These are phyloP conservation scores for Fusarium subglutinans DNA, from an alignment of 2,329 filamentous ascomycete genomes.

Conservation along the genomic window DNA sequence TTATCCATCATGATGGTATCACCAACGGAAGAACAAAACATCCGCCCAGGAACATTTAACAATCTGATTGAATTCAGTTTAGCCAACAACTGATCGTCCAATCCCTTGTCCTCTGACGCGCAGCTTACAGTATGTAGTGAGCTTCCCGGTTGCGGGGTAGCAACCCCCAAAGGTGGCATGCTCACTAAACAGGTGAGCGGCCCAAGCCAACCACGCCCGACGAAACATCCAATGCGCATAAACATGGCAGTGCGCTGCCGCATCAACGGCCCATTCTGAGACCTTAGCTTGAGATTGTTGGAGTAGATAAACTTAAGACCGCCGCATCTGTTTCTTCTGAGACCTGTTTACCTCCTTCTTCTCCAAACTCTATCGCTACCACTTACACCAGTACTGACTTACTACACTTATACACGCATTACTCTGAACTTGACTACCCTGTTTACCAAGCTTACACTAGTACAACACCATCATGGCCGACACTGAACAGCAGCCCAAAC, in stretches of 20 bases:
- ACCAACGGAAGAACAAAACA: slow-evolving; percentile 4
- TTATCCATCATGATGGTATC: not conserved
- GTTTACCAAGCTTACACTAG: not conserved
- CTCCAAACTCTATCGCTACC: slow-evolving; percentile 6
- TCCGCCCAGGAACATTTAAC: slow-evolving; percentile 13
- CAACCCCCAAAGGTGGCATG: slow-evolving; percentile 26
- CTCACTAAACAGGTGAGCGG: slow-evolving; percentile 3
- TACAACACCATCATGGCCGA: slow-evolving; percentile 40
- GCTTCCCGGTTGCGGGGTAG: slow-evolving; percentile 42
- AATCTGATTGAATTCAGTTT: not conserved
- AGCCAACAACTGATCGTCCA: slow-evolving; percentile 25
- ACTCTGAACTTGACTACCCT: not conserved
- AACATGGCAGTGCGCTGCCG: slow-evolving; percentile 41
- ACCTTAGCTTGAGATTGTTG: slow-evolving; percentile 30
- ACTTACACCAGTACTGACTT: slow-evolving; percentile 5
- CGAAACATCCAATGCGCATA: slow-evolving; percentile 37
- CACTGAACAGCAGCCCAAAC: slow-evolving; percentile 23
- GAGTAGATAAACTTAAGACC: slow-evolving; percentile 37
- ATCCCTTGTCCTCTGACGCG: slow-evolving; percentile 40
- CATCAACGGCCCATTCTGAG: slow-evolving; percentile 41
- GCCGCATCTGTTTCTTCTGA: slow-evolving; percentile 26
- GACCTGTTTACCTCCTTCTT: slow-evolving; percentile 20
- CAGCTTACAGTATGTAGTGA: slow-evolving; percentile 16
- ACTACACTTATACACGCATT: not conserved
- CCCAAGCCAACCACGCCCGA: slow-evolving; percentile 21